Percentiles rank a stretch among this genome's conserved stretches.
Evolutionary conservation across 2,329 filamentous ascomycete genomes (phyloP).

Genomic region (Coleophoma cylindrospora): DNA sequence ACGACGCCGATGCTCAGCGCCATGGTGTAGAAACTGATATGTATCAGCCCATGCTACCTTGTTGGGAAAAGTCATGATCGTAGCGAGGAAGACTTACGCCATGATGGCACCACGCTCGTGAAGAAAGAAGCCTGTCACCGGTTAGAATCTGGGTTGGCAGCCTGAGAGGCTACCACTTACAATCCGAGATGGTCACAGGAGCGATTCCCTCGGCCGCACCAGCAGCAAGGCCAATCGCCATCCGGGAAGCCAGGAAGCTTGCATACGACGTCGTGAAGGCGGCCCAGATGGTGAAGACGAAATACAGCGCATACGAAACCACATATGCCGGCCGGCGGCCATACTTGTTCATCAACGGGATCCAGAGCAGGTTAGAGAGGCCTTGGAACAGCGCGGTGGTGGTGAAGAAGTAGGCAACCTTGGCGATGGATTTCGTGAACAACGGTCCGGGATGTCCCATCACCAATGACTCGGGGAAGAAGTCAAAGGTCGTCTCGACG

Average conservation of each 20-base stretch:
- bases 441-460: too few relatives aligned
- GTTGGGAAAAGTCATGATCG: background rate
- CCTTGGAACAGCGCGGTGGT: slow-evolving; percentile 14
- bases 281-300: slow-evolving; percentile 8
- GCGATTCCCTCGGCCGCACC: slow-evolving; percentile 49
- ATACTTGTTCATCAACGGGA: slow-evolving; percentile 18
- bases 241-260: slow-evolving; percentile 11
- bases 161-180: slow-evolving; percentile 16
- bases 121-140: slow-evolving; percentile 39
- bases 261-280: slow-evolving; percentile 9
- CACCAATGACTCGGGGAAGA: slow-evolving; percentile 10
- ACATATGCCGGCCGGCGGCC: slow-evolving; percentile 15
- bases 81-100: slow-evolving; percentile 8
- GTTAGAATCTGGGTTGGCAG: too few relatives aligned
- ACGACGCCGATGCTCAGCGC: slow-evolving; percentile 37
- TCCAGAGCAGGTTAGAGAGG: slow-evolving; percentile 14
- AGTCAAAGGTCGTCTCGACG: slow-evolving; percentile 9
- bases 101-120: slow-evolving; percentile 49
- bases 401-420: slow-evolving; percentile 17
- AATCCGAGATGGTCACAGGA: slow-evolving; percentile 52
- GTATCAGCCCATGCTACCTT: background rate
- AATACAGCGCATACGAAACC: slow-evolving; percentile 10
- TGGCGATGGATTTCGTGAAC: slow-evolving; percentile 5
- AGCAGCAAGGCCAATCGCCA: slow-evolving; percentile 11
- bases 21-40: slow-evolving; percentile 6